A percentile compares a stretch with the other conserved stretches of the same genome.
These are phyloP conservation scores for Apiospora pterosperma DNA, from an alignment of 2,329 filamentous ascomycete species.

Conservation along the genomic window DNA sequence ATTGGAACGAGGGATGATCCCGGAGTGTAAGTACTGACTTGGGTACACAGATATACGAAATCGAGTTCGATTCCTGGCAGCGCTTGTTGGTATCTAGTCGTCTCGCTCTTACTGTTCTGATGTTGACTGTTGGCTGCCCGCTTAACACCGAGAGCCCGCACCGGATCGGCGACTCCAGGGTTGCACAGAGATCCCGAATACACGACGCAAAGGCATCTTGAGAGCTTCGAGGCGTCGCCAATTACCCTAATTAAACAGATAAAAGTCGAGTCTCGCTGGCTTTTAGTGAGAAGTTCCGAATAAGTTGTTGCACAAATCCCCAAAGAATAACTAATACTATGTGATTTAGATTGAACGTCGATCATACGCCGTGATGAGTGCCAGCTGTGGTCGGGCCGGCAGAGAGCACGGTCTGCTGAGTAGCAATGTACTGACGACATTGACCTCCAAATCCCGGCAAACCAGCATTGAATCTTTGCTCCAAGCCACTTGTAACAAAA, in stretches of 20 bases:
- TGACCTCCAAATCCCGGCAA: not conserved
- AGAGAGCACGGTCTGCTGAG: not conserved
- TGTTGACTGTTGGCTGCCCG: not conserved
- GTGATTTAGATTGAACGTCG: no score
- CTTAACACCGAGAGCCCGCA: not conserved
- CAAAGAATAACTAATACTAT: no score
- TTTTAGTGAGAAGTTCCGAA: no score
- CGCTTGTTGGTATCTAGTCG: no score
- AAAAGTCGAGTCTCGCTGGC: no score
- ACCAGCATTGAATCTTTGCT: not conserved
- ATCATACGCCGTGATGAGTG: not conserved
- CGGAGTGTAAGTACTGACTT: not conserved
- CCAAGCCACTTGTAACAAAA: not conserved
- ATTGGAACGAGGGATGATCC: not conserved
- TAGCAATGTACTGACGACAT: not conserved
- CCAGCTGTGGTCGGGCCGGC: not conserved
- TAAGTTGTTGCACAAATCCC: no score
- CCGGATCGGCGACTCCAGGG: not conserved
- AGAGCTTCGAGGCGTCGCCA: not conserved
- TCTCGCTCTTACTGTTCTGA: no score
- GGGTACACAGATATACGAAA: no score
- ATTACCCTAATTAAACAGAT: no score
- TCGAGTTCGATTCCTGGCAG: no score
- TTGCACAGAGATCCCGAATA: not conserved
- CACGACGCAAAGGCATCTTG: not conserved